phyloP scores from a whole-genome alignment of 2,329 filamentous ascomycete species.

The Oidium heveae region DNA sequence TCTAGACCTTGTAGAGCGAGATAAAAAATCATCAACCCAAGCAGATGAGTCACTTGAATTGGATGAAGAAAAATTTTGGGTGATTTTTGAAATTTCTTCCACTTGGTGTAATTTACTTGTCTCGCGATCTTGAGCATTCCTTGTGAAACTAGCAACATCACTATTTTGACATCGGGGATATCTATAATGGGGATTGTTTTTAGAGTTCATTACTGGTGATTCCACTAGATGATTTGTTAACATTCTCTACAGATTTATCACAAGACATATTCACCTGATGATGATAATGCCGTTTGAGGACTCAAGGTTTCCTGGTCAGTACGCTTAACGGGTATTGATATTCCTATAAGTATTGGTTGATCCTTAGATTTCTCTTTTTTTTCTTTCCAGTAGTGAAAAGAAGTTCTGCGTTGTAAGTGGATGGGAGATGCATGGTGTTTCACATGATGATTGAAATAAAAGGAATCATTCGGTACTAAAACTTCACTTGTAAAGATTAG shows the following conservation, averaged over 20 bases:
- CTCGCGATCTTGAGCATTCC: background rate
- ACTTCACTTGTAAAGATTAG: background rate
- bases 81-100: background rate
- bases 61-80: background rate
- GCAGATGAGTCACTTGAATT: background rate
- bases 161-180: background rate
- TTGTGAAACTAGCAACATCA: background rate
- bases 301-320: background rate
- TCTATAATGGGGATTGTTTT: background rate
- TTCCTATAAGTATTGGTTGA: background rate
- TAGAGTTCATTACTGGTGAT: background rate
- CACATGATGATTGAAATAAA: background rate
- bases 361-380: background rate
- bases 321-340: background rate
- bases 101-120: background rate
- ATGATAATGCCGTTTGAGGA: background rate
- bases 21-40: background rate
- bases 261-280: background rate
- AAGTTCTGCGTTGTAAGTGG: background rate
- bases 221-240: background rate
- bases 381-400: background rate
- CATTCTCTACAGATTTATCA: background rate
- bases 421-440: background rate
- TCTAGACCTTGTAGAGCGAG: background rate
- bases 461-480: background rate